Evolutionary conservation across 2,329 filamentous ascomycete genomes (phyloP).

Genomic region (Trichoderma asperellum): DNA sequence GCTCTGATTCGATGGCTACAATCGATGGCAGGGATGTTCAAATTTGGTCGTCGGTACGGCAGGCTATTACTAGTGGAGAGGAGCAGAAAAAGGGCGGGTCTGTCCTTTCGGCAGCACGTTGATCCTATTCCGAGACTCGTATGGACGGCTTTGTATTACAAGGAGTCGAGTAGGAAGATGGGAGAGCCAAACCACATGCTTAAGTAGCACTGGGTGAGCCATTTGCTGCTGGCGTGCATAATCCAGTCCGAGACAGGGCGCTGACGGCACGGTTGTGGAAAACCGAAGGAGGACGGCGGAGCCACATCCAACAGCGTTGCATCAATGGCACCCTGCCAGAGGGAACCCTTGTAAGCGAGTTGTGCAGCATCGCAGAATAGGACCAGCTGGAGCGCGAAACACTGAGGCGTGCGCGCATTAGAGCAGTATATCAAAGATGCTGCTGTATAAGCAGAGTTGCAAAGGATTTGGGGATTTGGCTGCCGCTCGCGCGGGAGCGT

Average conservation of each 20-base stretch:
- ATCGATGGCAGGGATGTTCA: not conserved
- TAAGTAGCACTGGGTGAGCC: not conserved
- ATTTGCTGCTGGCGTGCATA: not conserved
- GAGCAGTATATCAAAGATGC: not conserved
- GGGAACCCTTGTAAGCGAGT: not conserved
- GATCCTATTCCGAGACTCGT: conserved; percentile 21
- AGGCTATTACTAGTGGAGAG: not conserved
- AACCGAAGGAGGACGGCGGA: not conserved
- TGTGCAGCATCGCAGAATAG: not conserved
- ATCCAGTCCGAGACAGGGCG: not conserved
- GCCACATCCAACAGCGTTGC: not conserved
- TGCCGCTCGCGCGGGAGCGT: not conserved
- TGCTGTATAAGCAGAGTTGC: not conserved
- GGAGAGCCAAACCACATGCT: not conserved
- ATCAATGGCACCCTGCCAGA: not conserved
- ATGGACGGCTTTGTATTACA: not conserved
- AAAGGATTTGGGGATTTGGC: not conserved
- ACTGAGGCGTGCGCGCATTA: not conserved
- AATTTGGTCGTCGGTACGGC: not conserved
- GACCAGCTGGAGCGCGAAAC: not conserved
- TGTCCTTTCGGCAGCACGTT: conserved; percentile 8
- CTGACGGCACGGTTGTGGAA: not conserved
- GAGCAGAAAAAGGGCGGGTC: not conserved
- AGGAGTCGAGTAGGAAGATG: not conserved
- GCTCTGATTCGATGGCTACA: conserved; percentile 16